Base-by-base conservation (phyloP, 495 filamentous ascomycete species). In the Annulohypoxylon nitens region DNA sequence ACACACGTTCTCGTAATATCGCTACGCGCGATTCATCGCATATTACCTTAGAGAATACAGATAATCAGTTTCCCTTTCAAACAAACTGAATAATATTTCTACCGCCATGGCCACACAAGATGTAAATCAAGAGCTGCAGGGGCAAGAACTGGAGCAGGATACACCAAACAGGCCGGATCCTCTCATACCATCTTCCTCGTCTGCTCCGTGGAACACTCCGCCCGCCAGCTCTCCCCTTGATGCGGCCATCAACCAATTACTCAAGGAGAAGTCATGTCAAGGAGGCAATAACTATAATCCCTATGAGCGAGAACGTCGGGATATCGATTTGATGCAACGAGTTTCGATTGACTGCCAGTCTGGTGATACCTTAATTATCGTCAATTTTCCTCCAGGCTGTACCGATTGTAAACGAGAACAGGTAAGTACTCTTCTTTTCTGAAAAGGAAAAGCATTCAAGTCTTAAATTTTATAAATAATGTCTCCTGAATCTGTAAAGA, bases 291-390 rank as follows among this genome's bases (percentile, higher is more conserved):
- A 10, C 41, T 74, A 69, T 4, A 20, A 12, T 30, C 50, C 57
- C 12, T 36, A 67, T 0, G 2, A 25, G 12, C 74, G 68, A 65
- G 78, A 71, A 64, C 77, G 61, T 48, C 16, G 10, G 12, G 74
- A 72, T 61, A 60, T 61, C 55, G 33, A 7, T 39, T 74, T 16
- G 26, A 45, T 68, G 30, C 67, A 47, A 9, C 54, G 82, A 43
- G 73, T 81, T 2, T 25, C 81, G 0, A 62, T 84, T 18, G 53
- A 81, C 11, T 77, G 84, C 39, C 54, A 77, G 5, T 78, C 79
- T 11, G 87, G 81, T 16, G 85, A 89, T 58, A 91, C 90, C 0
- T 78, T 89, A 12, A 81, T 89, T 6, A 83, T 85, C 58, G 87
- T 92, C 54, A 85, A 86, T 1, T 81, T 84, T 51, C 77, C 83